Conservation (phyloP, 148 eudicot species). For the Dysphania ambrosioides region DNA sequence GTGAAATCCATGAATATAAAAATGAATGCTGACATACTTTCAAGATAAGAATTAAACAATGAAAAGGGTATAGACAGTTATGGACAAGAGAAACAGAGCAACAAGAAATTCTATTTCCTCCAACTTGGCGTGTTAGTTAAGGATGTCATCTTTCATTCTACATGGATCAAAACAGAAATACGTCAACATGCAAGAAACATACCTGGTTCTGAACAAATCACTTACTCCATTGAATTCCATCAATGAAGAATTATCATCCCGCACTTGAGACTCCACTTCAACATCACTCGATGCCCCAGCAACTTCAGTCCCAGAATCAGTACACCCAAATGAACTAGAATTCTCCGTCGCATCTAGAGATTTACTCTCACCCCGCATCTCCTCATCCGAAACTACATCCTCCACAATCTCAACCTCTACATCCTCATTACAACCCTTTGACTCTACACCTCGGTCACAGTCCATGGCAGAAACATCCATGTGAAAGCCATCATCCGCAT, state of each 20-base stretch:
- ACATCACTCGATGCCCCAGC: constrained; percentile 34
- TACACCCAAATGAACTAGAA: constrained; percentile 70
- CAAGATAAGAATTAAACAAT: not conserved
- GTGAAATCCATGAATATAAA: too few species aligned
- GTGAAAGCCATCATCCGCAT: constrained; percentile 30
- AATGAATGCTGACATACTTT: not conserved
- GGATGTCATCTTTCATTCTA: not conserved
- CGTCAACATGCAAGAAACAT: not conserved
- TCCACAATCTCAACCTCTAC: constrained; percentile 39
- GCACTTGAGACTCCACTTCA: constrained; percentile 51
- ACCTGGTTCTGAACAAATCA: constrained; percentile 48
- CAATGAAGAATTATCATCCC: constrained; percentile 33
- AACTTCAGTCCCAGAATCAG: constrained; percentile 38
- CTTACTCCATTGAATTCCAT: constrained; percentile 35
- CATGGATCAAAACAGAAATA: not conserved
- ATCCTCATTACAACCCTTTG: constrained; percentile 22
- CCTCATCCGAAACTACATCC: constrained; percentile 28
- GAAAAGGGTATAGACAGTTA: not conserved
- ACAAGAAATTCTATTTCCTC: not conserved
- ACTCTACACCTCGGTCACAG: constrained; percentile 15
- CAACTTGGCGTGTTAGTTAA: not conserved
- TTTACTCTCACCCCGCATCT: constrained; percentile 24
- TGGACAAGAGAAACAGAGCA: not conserved
- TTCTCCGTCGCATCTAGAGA: constrained; percentile 51
- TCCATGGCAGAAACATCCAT: constrained; percentile 27